phyloP scores from a whole-genome alignment of 1,139 yeast genomes.

The Yamadazyma triangularis region DNA sequence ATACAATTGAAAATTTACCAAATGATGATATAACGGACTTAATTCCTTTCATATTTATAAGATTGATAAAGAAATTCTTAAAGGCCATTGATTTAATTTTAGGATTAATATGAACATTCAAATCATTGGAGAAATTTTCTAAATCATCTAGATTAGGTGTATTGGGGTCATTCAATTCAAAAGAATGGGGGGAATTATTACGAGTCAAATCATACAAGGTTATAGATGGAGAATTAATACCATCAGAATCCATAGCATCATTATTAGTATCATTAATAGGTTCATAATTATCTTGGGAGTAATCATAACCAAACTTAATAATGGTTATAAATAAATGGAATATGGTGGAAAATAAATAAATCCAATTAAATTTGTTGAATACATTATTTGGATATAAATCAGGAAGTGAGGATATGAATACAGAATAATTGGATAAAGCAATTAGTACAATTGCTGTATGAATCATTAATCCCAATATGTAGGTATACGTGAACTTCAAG shows the following conservation, averaged over 20 bases:
- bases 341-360: slow-evolving; percentile 49
- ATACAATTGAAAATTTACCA: slow-evolving; percentile 7
- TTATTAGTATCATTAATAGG: slow-evolving; percentile 22
- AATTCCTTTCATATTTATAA: slow-evolving; percentile 4
- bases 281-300: slow-evolving; percentile 5
- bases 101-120: slow-evolving; percentile 9
- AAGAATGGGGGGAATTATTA: slow-evolving; percentile 10
- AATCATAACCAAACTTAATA: slow-evolving; percentile 14
- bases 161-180: slow-evolving; percentile 7
- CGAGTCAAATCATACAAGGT: slow-evolving; percentile 33
- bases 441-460: slow-evolving; percentile 44
- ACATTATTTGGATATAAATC: slow-evolving; percentile 71
- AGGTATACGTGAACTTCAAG: slow-evolving; percentile 46
- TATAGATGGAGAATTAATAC: slow-evolving; percentile 28
- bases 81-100: slow-evolving; percentile 2
- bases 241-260: slow-evolving; percentile 27
- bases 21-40: slow-evolving; percentile 4
- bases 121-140: slow-evolving; percentile 7
- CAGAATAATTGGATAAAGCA: slow-evolving; percentile 54
- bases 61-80: neutral
- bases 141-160: slow-evolving; percentile 2
- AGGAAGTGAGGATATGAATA: slow-evolving; percentile 60
- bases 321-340: slow-evolving; percentile 53
- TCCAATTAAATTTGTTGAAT: slow-evolving; percentile 62
- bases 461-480: slow-evolving; percentile 50